Percentiles rank a stretch among this genome's conserved stretches.
Evolutionary conservation across 352 stramenopile species (phyloP).

Genomic region (Aphanomyces euteiches): DNA sequence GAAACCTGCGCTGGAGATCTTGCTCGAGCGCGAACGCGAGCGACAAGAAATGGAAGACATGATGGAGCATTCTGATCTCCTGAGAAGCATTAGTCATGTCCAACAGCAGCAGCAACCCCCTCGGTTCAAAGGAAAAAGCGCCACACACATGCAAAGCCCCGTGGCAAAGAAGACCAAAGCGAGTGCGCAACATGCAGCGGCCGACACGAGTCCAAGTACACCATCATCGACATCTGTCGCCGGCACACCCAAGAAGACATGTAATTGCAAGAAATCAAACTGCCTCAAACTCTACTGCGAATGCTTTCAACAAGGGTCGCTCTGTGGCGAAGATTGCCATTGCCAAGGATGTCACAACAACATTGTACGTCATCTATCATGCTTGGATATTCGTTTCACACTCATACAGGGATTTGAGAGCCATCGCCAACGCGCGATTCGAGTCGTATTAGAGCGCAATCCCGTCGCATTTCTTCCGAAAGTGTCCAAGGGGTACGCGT

Average conservation of each 20-base stretch:
- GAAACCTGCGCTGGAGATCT: conserved; percentile 26
- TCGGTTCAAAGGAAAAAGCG: not conserved
- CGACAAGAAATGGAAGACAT: conserved; percentile 31
- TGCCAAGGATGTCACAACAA: conserved; percentile 77
- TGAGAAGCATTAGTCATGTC: conserved; percentile 25
- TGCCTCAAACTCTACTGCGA: conserved; percentile 94
- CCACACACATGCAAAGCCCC: not conserved
- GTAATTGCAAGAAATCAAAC: conserved; percentile 95
- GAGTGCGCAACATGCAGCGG: not conserved
- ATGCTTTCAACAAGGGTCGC: conserved; percentile 56
- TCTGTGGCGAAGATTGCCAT: conserved; percentile 62
- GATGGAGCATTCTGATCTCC: conserved; percentile 29
- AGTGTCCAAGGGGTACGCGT: conserved; percentile 54
- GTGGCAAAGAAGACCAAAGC: not conserved
- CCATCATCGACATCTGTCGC: not conserved
- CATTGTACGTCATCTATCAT: conserved; percentile 30
- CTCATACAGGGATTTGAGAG: conserved; percentile 25
- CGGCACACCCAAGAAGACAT: conserved; percentile 38
- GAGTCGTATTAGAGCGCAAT: conserved; percentile 88
- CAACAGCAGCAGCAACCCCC: not conserved
- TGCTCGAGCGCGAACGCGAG: conserved; percentile 26
- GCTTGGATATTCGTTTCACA: not conserved
- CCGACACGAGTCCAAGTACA: not conserved
- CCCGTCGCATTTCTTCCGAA: conserved; percentile 94
- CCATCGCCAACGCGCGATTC: conserved; percentile 76